These are phyloP conservation scores for Scheffersomyces lignosus DNA, from an alignment of 805 yeast genomes.

Conservation along the genomic window DNA sequence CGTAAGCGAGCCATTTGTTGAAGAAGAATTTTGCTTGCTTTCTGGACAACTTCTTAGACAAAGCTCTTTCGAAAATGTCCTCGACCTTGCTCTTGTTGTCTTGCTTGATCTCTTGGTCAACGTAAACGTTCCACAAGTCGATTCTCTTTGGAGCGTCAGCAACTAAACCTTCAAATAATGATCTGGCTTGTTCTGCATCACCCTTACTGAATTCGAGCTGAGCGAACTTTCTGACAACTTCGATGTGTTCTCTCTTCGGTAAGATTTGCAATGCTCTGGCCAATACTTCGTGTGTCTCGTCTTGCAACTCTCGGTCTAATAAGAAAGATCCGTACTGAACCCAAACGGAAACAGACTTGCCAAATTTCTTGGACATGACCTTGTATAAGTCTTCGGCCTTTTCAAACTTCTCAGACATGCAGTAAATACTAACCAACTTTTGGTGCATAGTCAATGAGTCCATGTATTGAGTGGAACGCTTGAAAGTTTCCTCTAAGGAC, in stretches of 20 bases:
- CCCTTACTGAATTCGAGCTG: slow-evolving; percentile 85
- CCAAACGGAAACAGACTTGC: slow-evolving; percentile 75
- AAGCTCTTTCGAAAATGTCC: slow-evolving; percentile 79
- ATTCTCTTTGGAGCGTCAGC: slow-evolving; percentile 89
- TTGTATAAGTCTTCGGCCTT: slow-evolving; percentile 71
- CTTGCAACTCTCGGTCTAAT: slow-evolving; percentile 55
- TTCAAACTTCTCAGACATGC: slow-evolving; percentile 67
- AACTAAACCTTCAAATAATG: slow-evolving; percentile 88
- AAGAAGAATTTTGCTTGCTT: slow-evolving; percentile 95
- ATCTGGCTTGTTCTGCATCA: slow-evolving; percentile 91
- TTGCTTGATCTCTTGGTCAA: slow-evolving; percentile 85
- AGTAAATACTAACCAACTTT: slow-evolving; percentile 73
- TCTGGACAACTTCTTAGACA: slow-evolving; percentile 63
- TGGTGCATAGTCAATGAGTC: slow-evolving; percentile 81
- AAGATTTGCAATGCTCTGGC: slow-evolving; percentile 71
- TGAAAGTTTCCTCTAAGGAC: slow-evolving; percentile 75
- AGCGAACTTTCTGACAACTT: slow-evolving; percentile 83
- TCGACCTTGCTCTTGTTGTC: slow-evolving; percentile 68
- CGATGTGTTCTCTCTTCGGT: slow-evolving; percentile 73
- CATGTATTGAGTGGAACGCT: slow-evolving; percentile 86
- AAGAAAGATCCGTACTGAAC: slow-evolving; percentile 75
- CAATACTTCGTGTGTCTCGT: slow-evolving; percentile 69
- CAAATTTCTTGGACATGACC: slow-evolving; percentile 72
- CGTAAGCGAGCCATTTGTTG: slow-evolving; percentile 85
- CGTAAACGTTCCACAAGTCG: slow-evolving; percentile 93